Conservation (phyloP, 768 basidiomycete genomes). For the Rhizopogon rudus region DNA sequence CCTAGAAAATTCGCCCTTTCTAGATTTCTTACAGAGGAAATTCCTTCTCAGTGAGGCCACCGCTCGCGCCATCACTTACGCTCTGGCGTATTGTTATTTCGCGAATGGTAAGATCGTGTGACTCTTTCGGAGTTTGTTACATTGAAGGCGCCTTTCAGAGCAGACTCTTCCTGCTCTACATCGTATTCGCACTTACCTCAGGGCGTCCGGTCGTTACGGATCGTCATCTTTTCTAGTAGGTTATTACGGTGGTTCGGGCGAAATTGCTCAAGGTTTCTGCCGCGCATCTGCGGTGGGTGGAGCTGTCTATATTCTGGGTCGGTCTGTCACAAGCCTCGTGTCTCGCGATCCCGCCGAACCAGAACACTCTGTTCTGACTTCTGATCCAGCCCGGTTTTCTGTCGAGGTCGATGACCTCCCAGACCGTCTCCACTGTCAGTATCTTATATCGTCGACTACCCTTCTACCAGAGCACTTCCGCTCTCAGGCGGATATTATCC, state of each 20-base stretch:
- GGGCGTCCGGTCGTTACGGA: conserved; percentile 83
- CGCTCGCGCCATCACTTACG: conserved; percentile 62
- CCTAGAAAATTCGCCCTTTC: conserved; percentile 52
- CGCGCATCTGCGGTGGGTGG: conserved; percentile 83
- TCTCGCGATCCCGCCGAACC: conserved; percentile 20
- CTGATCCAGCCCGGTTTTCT: conserved; percentile 26
- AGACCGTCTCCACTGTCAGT: conserved; percentile 48
- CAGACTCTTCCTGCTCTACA: conserved; percentile 56
- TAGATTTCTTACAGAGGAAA: conserved; percentile 53
- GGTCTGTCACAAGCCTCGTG: conserved; percentile 29
- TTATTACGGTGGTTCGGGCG: conserved; percentile 91
- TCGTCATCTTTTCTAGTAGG: conserved; percentile 87
- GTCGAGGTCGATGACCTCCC: conserved; percentile 56
- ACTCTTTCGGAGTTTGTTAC: not conserved
- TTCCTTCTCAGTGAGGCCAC: conserved; percentile 62
- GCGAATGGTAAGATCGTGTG: conserved; percentile 42
- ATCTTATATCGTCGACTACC: conserved; percentile 47
- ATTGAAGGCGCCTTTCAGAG: conserved; percentile 40
- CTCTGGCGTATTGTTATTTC: conserved; percentile 67
- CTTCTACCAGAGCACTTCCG: conserved; percentile 28
- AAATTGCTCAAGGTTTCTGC: conserved; percentile 88
- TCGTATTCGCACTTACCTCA: conserved; percentile 72
- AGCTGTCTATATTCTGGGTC: conserved; percentile 67
- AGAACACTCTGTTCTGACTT: conserved; percentile 5
- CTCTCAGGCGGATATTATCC: conserved; percentile 14